Evolutionary conservation across 768 basidiomycete genomes (phyloP).

Genomic region (Pholiota molesta): DNA sequence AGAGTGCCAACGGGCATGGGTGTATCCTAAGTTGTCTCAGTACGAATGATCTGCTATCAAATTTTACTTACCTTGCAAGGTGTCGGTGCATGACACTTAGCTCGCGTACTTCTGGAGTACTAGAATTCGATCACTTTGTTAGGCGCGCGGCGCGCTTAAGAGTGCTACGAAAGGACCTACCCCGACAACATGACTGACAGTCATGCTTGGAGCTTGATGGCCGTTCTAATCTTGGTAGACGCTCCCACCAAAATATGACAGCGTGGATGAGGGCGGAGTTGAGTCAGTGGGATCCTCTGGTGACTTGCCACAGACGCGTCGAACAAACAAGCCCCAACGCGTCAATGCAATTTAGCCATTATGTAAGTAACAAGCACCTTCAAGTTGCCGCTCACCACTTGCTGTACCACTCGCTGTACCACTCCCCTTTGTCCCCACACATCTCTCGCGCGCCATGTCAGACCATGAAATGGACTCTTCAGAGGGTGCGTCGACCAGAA

Average conservation of each 20-base stretch:
- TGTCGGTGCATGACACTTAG: constrained; percentile 66
- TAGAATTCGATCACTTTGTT: constrained; percentile 27
- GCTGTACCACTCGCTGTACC: neutral
- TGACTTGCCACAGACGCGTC: constrained; percentile 17
- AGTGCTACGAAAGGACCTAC: constrained; percentile 11
- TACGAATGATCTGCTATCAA: neutral
- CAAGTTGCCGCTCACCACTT: neutral
- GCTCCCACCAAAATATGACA: neutral
- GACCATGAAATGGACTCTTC: constrained; percentile 31
- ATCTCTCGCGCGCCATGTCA: constrained; percentile 26
- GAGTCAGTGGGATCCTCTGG: no score
- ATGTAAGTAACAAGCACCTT: constrained; percentile 1
- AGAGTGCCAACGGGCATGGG: constrained; percentile 57
- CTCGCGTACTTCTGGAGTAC: constrained; percentile 75
- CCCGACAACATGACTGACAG: constrained; percentile 24
- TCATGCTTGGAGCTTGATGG: constrained; percentile 17
- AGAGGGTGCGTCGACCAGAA: constrained; percentile 14
- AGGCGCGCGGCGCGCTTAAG: neutral
- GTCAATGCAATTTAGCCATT: constrained; percentile 22
- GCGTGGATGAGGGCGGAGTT: neutral
- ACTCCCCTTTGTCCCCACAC: constrained; percentile 3
- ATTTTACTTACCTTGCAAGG: constrained; percentile 50
- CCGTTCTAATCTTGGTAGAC: neutral
- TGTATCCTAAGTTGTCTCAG: constrained; percentile 37
- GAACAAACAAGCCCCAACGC: constrained; percentile 42